Evolutionary conservation across 1,284 basidiomycete genomes (phyloP).

Genomic region (Marasmius oreades): DNA sequence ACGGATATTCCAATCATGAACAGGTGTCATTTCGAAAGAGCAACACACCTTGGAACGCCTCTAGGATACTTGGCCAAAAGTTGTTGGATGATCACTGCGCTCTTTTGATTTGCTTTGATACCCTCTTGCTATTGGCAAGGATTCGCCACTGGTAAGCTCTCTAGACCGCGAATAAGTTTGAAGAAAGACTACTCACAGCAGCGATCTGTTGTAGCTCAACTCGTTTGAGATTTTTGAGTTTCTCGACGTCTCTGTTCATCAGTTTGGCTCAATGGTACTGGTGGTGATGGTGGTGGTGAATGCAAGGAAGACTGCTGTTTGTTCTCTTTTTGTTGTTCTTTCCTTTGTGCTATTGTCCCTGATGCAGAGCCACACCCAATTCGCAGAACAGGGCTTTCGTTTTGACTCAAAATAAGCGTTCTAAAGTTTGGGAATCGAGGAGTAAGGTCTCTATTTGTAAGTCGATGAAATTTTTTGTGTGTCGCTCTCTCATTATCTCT

Average conservation of each 20-base stretch:
- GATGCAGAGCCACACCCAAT: no score
- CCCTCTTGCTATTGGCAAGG: background rate
- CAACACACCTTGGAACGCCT: conserved; percentile 18
- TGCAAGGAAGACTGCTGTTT: no score
- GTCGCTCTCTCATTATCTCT: no score
- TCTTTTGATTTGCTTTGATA: conserved; percentile 28
- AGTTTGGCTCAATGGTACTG: background rate
- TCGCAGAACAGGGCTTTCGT: no score
- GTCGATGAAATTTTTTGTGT: no score
- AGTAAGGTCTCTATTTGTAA: no score
- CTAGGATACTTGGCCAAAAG: conserved; percentile 24
- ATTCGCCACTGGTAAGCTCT: background rate
- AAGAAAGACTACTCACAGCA: background rate
- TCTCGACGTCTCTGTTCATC: background rate
- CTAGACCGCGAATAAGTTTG: background rate
- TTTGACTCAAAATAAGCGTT: no score
- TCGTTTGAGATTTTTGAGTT: conserved; percentile 4
- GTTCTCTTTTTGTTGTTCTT: no score
- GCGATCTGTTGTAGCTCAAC: conserved; percentile 10
- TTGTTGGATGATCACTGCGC: conserved; percentile 22
- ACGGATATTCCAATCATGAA: background rate
- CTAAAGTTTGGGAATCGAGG: no score
- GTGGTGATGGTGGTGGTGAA: background rate
- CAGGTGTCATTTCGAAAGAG: background rate
- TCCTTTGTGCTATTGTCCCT: no score